Evolutionary conservation across 768 basidiomycete genomes (phyloP), one percentile per base, ranked within the genome.

Genomic region (Cystobasidiopsis lactophilus): DNA sequence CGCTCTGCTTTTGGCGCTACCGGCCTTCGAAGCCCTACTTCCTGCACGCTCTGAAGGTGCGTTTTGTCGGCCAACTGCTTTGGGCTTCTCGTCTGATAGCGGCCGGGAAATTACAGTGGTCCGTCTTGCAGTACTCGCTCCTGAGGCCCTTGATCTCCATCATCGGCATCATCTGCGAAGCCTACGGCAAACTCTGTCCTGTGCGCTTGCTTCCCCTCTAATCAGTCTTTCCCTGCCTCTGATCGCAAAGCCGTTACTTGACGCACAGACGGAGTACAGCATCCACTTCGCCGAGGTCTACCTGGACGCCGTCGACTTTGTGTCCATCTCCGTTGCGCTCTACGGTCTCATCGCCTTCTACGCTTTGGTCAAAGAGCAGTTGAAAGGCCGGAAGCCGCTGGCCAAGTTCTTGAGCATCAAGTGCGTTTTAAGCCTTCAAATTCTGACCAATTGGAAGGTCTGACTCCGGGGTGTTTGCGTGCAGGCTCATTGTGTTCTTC

Each of bases 361-460:
- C 62, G 78, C 74, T 21, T 70, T 91, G 40, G 83, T 77, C 46
- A 75, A 77, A 54, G 77, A 81, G 18, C 85, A 88, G 59, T 74
- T 91, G n/a, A 68, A 62, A 51, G 82, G 79, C 31, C 73, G 76
- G 18, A 72, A 79, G 26, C 88, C 85, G 26, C 68, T 88, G 27
- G 75, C 79, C 24, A 89, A 89, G 69, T 91, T 91, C 65, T 63
- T 89, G 56, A 69, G 76, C 2, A 86, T 91, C 70, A 89, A 89
- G 58, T 51, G 67, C 38, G 64, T 60, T 30, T 57, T 46, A 18
- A 43, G 41, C n/a, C 3, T 21, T n/a, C 44, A 21, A 11, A 3
- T 16, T 50, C 18, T 35, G 49, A 9, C 9, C 35, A 37, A 37
- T 37, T 18, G 9, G 35, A 18, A 9, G 18, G 31, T 11, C 21